These are phyloP conservation scores for Cavenderia fasciculata DNA, from an alignment of 78 protist genomes.

Conservation along the genomic window DNA sequence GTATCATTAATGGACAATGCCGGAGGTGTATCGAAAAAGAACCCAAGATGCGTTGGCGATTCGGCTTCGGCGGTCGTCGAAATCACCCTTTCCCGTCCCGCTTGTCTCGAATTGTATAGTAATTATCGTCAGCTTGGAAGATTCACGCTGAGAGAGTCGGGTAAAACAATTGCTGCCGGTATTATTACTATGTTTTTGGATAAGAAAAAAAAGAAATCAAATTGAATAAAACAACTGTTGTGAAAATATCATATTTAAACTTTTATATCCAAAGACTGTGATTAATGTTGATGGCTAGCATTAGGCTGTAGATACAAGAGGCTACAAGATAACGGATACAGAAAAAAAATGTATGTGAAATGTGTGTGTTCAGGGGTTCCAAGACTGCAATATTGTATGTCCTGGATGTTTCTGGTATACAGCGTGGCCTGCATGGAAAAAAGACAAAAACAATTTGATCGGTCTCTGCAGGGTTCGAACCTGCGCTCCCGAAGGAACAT, in stretches of 20 bases:
- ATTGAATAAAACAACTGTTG: neutral
- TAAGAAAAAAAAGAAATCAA: neutral
- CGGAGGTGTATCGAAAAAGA: slow-evolving; percentile 51
- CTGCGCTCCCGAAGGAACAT: slow-evolving; percentile 52
- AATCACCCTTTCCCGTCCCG: slow-evolving; percentile 9
- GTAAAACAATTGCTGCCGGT: slow-evolving; percentile 81
- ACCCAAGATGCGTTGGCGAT: slow-evolving; percentile 66
- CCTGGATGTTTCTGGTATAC: too few relatives aligned
- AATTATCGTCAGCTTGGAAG: slow-evolving; percentile 74
- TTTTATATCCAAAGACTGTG: too few relatives aligned
- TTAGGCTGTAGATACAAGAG: too few relatives aligned
- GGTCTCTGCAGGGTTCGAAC: slow-evolving; percentile 76
- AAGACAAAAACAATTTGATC: too few relatives aligned
- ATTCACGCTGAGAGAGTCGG: slow-evolving; percentile 77
- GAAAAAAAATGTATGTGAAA: too few relatives aligned
- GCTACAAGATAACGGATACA: too few relatives aligned
- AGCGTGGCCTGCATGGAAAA: too few relatives aligned
- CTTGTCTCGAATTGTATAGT: slow-evolving; percentile 78
- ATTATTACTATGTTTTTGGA: slow-evolving; percentile 69
- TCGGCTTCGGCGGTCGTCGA: slow-evolving; percentile 56
- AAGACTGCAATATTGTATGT: too few relatives aligned
- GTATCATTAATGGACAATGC: slow-evolving; percentile 14
- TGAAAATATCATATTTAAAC: too few relatives aligned
- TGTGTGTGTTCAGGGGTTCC: too few relatives aligned
- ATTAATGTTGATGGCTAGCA: too few relatives aligned